phyloP scores from a whole-genome alignment of 2,329 filamentous ascomycete genomes.

The Gnomoniopsis smithogilvyi region DNA sequence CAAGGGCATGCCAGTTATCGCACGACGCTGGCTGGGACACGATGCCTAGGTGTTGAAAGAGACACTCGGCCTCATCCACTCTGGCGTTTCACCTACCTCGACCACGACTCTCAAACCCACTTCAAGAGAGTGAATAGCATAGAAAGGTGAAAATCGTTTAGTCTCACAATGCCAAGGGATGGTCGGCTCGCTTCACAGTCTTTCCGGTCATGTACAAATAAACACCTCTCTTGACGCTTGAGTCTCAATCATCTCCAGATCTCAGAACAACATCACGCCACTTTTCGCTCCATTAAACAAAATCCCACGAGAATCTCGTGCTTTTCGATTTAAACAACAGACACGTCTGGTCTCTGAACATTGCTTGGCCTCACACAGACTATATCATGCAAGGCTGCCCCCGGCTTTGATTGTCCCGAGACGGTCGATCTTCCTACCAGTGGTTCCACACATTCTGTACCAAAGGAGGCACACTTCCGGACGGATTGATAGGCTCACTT shows the following conservation, averaged over 20 bases:
- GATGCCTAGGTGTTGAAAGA: background rate
- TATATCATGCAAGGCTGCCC: background rate
- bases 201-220: background rate
- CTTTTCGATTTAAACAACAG: background rate
- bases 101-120: background rate
- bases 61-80: background rate
- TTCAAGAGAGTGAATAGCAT: background rate
- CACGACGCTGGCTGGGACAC: background rate
- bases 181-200: background rate
- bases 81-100: background rate
- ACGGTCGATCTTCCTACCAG: background rate
- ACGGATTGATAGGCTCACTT: background rate
- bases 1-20: background rate
- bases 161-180: background rate
- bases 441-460: too few species aligned
- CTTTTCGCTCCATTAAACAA: background rate
- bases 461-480: too few species aligned
- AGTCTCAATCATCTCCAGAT: background rate
- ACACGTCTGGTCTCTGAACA: background rate
- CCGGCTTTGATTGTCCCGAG: background rate
- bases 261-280: background rate
- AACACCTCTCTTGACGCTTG: background rate
- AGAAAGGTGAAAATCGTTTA: background rate
- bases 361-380: background rate
- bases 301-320: background rate